These are phyloP conservation scores for Amanita phalloides DNA, from an alignment of 768 basidiomycete genomes.

Conservation along the genomic window DNA sequence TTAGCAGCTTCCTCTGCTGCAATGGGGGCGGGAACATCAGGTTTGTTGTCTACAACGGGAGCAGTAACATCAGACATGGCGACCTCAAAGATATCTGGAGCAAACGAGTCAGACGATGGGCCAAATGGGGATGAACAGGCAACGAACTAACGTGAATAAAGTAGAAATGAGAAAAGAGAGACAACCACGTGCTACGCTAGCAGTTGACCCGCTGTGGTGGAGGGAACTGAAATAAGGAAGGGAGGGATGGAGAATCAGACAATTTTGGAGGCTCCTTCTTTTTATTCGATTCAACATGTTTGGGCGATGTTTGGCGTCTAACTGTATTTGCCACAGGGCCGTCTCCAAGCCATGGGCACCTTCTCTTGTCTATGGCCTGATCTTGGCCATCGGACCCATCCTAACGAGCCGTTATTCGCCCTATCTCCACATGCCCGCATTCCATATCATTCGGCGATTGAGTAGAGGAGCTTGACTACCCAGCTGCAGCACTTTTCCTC, in stretches of 20 bases:
- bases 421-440: background rate
- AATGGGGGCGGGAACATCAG: slow-evolving; percentile 24
- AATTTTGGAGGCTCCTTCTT: slow-evolving; percentile 26
- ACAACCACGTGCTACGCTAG: slow-evolving; percentile 48
- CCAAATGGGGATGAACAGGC: slow-evolving; percentile 9
- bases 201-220: slow-evolving; percentile 33
- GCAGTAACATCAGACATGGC: slow-evolving; percentile 58
- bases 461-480: background rate
- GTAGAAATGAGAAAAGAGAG: slow-evolving; percentile 49
- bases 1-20: slow-evolving; percentile 37
- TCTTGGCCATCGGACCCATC: background rate
- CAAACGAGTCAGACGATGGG: slow-evolving; percentile 7
- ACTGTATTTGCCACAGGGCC: slow-evolving; percentile 25
- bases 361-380: background rate
- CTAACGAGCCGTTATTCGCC: background rate
- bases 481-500: slow-evolving; percentile 5
- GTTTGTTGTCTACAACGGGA: slow-evolving; percentile 24
- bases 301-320: slow-evolving; percentile 31
- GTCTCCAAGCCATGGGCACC: slow-evolving; percentile 4
- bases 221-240: slow-evolving; percentile 45
- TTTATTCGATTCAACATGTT: slow-evolving; percentile 35
- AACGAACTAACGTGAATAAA: slow-evolving; percentile 33
- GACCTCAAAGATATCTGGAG: slow-evolving; percentile 45
- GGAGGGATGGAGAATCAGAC: slow-evolving; percentile 38
- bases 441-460: background rate